Evolutionary conservation across 1,284 basidiomycete genomes (phyloP).

Genomic region (Cystobasidium sp.): DNA sequence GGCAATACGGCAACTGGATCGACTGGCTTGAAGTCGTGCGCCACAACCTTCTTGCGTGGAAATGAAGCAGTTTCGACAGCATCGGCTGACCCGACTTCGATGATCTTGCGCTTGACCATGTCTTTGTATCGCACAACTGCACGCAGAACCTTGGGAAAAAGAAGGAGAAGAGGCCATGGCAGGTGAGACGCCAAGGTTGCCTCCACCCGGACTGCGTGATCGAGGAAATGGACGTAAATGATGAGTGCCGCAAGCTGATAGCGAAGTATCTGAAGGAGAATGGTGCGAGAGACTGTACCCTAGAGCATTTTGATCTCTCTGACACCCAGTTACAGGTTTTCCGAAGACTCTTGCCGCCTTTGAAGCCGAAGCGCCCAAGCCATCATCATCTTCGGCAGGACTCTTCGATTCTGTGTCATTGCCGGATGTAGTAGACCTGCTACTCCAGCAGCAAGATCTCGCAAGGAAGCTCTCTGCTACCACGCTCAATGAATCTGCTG

Average conservation of each 20-base stretch:
- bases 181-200: too few relatives aligned
- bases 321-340: constrained; percentile 27
- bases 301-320: not conserved
- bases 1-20: constrained; percentile 20
- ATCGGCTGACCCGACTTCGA: not conserved
- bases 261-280: constrained; percentile 23
- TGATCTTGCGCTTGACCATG: constrained; percentile 4
- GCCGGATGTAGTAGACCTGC: constrained; percentile 46
- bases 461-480: constrained; percentile 8
- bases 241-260: constrained; percentile 27
- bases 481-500: constrained; percentile 28
- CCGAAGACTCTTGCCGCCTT: constrained; percentile 42
- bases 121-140: not conserved
- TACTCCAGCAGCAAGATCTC: constrained; percentile 28
- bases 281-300: not conserved
- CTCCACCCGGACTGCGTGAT: not conserved
- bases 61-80: not conserved
- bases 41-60: constrained; percentile 27
- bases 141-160: not conserved
- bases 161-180: too few relatives aligned
- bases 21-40: constrained; percentile 33
- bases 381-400: not conserved
- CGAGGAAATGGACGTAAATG: constrained; percentile 14
- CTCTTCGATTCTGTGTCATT: constrained; percentile 20
- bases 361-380: constrained; percentile 31